Percentiles rank a stretch among this genome's conserved stretches.
Conservation (phyloP, 441 rosid species). For the Mallotus japonicus region DNA sequence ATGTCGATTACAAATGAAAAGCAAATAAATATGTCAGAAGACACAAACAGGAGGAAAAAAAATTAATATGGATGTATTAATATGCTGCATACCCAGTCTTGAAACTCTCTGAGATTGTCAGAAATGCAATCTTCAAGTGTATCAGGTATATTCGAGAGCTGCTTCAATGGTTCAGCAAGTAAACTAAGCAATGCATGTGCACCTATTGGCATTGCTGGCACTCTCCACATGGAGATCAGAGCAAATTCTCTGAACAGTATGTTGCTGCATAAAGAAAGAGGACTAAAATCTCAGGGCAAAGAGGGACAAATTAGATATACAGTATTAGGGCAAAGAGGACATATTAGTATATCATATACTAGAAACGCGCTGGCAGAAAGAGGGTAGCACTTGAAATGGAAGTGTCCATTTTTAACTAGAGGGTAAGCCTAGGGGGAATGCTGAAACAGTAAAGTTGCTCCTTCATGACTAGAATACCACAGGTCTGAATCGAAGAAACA, state of each 20-base stretch:
- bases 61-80: slow-evolving; percentile 14
- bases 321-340: not conserved
- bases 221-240: slow-evolving; percentile 97
- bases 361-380: not conserved
- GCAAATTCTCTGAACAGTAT: slow-evolving; percentile 92
- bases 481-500: too few species aligned
- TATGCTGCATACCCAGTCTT: slow-evolving; percentile 77
- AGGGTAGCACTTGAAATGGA: not conserved
- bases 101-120: slow-evolving; percentile 82
- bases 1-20: slow-evolving; percentile 3
- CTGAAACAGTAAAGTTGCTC: too few species aligned
- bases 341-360: too few species aligned
- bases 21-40: slow-evolving; percentile 11
- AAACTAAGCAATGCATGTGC: slow-evolving; percentile 88
- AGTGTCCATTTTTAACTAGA: too few species aligned
- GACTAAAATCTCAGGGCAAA: slow-evolving; percentile 16
- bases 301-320: too few species aligned
- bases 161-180: slow-evolving; percentile 99
- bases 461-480: too few species aligned
- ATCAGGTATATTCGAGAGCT: slow-evolving; percentile 72
- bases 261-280: slow-evolving; percentile 55
- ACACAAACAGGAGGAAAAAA: slow-evolving; percentile 1
- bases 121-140: slow-evolving; percentile 60
- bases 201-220: slow-evolving; percentile 95
- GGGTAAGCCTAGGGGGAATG: too few species aligned